Base-by-base conservation (phyloP, 768 basidiomycete genomes). In the Lentinula guzmanii region DNA sequence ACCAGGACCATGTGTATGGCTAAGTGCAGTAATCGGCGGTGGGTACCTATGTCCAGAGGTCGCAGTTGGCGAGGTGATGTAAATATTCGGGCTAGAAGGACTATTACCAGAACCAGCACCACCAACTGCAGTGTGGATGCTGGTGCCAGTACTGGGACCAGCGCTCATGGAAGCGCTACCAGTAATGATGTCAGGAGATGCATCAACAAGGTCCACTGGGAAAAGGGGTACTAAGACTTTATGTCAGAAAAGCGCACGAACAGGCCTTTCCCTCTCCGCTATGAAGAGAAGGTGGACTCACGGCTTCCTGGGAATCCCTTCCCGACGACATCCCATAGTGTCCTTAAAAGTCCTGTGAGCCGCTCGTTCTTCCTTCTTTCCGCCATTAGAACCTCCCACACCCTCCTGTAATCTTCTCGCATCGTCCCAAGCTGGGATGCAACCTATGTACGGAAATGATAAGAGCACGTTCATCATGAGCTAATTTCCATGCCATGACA, bases 341-440 rank as follows among this genome's bases (percentile, higher is more conserved):
- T 72, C 59, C 82, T 82, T 33, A 90, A 79, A 31, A 87, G 74
- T 50, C 75, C 71, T 0, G 84, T 81, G 34, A 91, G 76, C 61
- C 80, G 82, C 63, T 88, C 88, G 10, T 84, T 80, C 68, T 84
- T 83, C 53, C 80, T 77, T 58, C 81, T 78, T 70, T 91, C 90
- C 4, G 74, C 66, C 4, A 72, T 69, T 35, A 91, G 74, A 64
- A 74, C 75, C 59, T 85, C 80, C 78, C 81, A 84, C 61, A 91
- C 78, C 31, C 84, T 74, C 51, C 82, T 73, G 65, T 90, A 89
- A 70, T 91, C 90, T 6, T 90, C 88, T 53, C 86, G 79, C 80
- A 92, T 87, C 8, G 84, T 81, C 13, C 75, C 74, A 8, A 93
- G 79, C 68, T 89, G 89, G 1, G 83, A 81, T 4, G 82, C 82